Percentiles rank a stretch among this genome's conserved stretches.
phyloP scores from a whole-genome alignment of 192 early-diverging fungal species.

The Chytriomyces hyalinus region DNA sequence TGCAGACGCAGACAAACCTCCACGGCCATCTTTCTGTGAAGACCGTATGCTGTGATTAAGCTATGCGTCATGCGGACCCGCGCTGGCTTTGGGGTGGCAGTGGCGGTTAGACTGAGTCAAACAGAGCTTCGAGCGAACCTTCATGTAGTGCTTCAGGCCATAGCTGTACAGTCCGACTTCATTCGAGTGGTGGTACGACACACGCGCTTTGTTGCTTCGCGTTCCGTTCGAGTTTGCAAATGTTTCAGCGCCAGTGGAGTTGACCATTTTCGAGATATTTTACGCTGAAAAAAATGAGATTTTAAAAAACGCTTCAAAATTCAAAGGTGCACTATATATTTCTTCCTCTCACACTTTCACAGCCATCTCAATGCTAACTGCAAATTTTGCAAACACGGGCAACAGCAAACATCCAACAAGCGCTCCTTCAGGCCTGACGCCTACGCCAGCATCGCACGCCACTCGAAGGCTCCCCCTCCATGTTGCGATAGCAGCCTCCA shows the following conservation, averaged over 20 bases:
- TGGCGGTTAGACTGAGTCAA: background rate
- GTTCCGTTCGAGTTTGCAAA: conserved; percentile 32
- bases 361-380: background rate
- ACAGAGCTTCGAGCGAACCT: conserved; percentile 41
- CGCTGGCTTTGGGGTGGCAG: conserved; percentile 69
- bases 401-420: background rate
- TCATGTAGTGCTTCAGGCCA: conserved; percentile 62
- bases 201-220: conserved; percentile 30
- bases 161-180: conserved; percentile 65
- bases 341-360: background rate
- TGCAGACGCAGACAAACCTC: conserved; percentile 34
- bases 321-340: too few species aligned
- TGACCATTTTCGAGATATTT: background rate
- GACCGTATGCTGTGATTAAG: conserved; percentile 87
- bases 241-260: conserved; percentile 7
- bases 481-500: too few species aligned
- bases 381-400: background rate
- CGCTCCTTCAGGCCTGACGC: background rate
- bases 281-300: too few species aligned
- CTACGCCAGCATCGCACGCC: background rate
- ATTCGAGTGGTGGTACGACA: conserved; percentile 56
- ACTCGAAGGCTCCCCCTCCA: background rate
- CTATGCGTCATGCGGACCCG: conserved; percentile 92
- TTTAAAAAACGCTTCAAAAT: too few species aligned
- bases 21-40: conserved; percentile 88